Conservation (phyloP, 495 filamentous ascomycete species). For the Penicillium cataractarum region DNA sequence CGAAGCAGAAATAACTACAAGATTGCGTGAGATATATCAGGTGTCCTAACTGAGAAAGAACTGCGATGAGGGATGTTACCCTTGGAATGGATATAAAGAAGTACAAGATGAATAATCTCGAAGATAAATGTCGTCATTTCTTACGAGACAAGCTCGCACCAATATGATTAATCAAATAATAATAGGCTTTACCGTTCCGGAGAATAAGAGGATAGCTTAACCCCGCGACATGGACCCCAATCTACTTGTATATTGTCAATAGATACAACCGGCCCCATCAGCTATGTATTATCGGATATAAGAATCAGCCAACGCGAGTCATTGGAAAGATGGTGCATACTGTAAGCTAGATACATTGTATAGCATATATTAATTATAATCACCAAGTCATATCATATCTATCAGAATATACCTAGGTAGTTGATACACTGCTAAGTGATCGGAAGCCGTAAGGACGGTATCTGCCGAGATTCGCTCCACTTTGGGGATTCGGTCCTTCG, state of each 20-base stretch:
- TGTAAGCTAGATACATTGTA: too few relatives aligned
- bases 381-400: too few relatives aligned
- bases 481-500: slow-evolving; percentile 20
- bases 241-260: neutral
- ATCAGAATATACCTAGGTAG: too few relatives aligned
- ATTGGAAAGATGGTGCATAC: too few relatives aligned
- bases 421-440: neutral
- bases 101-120: neutral
- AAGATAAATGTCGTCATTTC: neutral
- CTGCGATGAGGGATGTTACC: neutral
- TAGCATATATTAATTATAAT: too few relatives aligned
- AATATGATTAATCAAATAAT: too few relatives aligned
- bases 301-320: neutral
- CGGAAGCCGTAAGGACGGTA: neutral
- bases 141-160: neutral
- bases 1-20: neutral
- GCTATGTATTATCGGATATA: neutral
- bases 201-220: neutral
- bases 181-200: neutral
- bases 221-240: neutral
- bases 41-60: neutral
- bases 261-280: neutral
- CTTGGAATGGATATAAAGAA: neutral
- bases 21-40: neutral
- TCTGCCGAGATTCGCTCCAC: slow-evolving; percentile 6